Evolutionary conservation across 441 rosid species (phyloP), one percentile per base, ranked within the genome.

Genomic region (Aleurites moluccanus): DNA sequence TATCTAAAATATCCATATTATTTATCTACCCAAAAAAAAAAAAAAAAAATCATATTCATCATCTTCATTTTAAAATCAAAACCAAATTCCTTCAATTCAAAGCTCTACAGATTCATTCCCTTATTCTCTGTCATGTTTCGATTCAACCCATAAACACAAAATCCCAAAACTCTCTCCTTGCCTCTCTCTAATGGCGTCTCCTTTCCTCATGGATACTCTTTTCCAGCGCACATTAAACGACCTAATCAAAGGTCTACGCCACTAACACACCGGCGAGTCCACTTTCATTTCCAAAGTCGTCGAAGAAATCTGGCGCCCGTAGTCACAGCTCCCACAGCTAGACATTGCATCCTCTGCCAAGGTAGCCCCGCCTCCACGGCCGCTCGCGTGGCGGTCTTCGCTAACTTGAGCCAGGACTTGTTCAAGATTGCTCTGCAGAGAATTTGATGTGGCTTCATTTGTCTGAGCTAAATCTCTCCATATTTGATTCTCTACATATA

Each of bases 211-310:
- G 90, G 98, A 91, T 63, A 78, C 82, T 64, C 83, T 93, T 28
- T 93, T 91, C 80, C 98, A 93, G 67, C 94, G 95, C 50, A 85
- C 84, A 65, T 84, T 91, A 35, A 97, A 91, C 52, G 93, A 93
- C 77, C 82, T 93, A 10, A 93, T 91, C 86, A 93, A 90, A 85
- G 89, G 87, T 20, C 79, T 89, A 53, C 90, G 97, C 57, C 92
- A 84, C 67, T 91, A 88, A 27, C 85, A 85, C 33, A 80, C 89
- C 57, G 84, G 83, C 27, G 94, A 89, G 63, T 83, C 90, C 21
- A 63, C 83, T 63, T 86, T 89, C 66, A 85, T 91, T 72, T 87
- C 96, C 67, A 88, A 80, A 81, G 77, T 88, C 10, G 38, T 90
- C 61, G 98, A 94, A 65, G 97, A 94, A 78, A 87, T 92, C 80